Evolutionary conservation across 2,329 filamentous ascomycete species (phyloP).

Genomic region (Pyricularia pennisetigena): DNA sequence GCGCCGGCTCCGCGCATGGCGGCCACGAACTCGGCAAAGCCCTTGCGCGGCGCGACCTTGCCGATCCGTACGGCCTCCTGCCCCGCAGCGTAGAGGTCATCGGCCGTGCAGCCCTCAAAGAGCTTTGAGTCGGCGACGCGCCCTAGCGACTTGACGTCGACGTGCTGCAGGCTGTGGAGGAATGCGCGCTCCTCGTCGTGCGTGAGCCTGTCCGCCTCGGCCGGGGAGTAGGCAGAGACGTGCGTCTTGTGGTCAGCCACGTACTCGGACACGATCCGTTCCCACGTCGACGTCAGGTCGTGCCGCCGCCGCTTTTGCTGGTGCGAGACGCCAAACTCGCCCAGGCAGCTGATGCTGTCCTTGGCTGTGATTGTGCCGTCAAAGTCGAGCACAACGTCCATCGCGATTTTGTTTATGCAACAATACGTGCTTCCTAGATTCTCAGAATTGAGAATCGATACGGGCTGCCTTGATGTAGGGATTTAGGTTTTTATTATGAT

Average conservation of each 20-base stretch:
- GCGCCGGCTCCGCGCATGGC: slow-evolving; percentile 20
- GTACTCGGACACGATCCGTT: slow-evolving; percentile 34
- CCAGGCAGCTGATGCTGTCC: slow-evolving; percentile 42
- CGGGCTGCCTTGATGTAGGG: background rate
- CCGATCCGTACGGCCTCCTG: slow-evolving; percentile 21
- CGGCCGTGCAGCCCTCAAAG: slow-evolving; percentile 28
- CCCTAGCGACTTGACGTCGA: slow-evolving; percentile 35
- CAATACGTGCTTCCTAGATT: background rate
- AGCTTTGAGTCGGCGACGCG: slow-evolving; percentile 32
- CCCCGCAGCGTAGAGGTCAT: slow-evolving; percentile 27
- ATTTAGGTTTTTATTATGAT: background rate
- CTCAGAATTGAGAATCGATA: background rate
- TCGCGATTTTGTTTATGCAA: background rate
- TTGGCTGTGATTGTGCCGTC: slow-evolving; percentile 47
- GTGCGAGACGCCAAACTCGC: slow-evolving; percentile 28
- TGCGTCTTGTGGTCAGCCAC: slow-evolving; percentile 27
- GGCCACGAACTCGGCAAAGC: slow-evolving; percentile 14
- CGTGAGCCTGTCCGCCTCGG: slow-evolving; percentile 20
- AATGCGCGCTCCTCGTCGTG: slow-evolving; percentile 30
- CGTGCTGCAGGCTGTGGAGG: slow-evolving; percentile 28
- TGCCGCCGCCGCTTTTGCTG: slow-evolving; percentile 13
- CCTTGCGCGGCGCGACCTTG: slow-evolving; percentile 21
- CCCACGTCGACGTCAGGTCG: slow-evolving; percentile 29
- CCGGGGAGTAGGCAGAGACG: slow-evolving; percentile 19
- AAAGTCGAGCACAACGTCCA: slow-evolving; percentile 46